Percentiles rank a stretch among this genome's conserved stretches.
phyloP scores from a whole-genome alignment of 352 stramenopile species.

The Phytophthora nicotianae region DNA sequence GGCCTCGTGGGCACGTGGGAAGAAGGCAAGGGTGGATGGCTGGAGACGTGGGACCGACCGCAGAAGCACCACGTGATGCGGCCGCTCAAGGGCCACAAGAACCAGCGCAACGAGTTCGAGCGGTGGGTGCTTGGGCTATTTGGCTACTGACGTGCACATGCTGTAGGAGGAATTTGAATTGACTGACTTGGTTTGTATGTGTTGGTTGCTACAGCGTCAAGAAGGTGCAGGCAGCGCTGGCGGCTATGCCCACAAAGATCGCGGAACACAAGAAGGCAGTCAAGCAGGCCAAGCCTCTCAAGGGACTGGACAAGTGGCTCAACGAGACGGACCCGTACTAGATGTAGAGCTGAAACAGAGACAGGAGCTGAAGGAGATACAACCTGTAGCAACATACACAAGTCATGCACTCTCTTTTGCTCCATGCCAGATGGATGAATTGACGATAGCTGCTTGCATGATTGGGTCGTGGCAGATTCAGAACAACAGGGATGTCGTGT shows the following conservation, averaged over 20 bases:
- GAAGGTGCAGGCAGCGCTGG: conserved; percentile 85
- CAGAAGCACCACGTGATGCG: conserved; percentile 90
- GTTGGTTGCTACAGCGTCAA: conserved; percentile 55
- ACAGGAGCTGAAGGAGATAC: conserved; percentile 9
- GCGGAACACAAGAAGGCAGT: conserved; percentile 87
- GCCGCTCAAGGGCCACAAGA: conserved; percentile 77
- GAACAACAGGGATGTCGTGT: neutral
- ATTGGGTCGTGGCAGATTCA: conserved; percentile 3
- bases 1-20: conserved; percentile 79
- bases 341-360: conserved; percentile 31
- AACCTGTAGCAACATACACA: conserved; percentile 7
- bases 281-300: conserved; percentile 83
- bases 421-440: conserved; percentile 8
- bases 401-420: conserved; percentile 19
- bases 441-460: neutral
- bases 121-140: conserved; percentile 40
- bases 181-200: conserved; percentile 1
- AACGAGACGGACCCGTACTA: conserved; percentile 87
- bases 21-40: conserved; percentile 80
- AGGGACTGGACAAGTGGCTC: conserved; percentile 89
- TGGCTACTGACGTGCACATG: neutral
- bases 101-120: conserved; percentile 86
- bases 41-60: conserved; percentile 72
- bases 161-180: neutral
- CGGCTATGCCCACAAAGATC: conserved; percentile 86